Evolutionary conservation across 345 rosid species (phyloP), one percentile per base, ranked within the genome.

Genomic region (Trapa incisa): DNA sequence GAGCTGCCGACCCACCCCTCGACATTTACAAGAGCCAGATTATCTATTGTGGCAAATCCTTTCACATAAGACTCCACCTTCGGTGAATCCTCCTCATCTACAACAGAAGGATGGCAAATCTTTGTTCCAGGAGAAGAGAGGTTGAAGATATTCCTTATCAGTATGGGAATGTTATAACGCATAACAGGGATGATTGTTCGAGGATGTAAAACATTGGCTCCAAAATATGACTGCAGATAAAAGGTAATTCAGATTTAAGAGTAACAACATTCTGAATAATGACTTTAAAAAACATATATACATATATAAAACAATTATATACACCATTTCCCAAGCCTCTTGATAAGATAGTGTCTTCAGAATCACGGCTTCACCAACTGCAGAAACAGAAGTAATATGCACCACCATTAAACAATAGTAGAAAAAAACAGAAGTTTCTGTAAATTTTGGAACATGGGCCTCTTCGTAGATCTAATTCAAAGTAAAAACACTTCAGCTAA

Each of bases 271-370:
- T 63, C 45, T 38, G 71, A 77, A 56, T 47, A 63, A 72, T 47
- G 58, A 65, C 48, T 37, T 42, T 71, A 61, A 53, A 71, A 48
- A 79, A 74, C 69, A 72, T 61, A 2, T 3, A 41, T 41, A 41
- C 43, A 41, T 41, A 41, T 41, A 41, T 41, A 41, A 4, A 41
- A 41, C 43, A 38, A 14, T 71, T 43, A 74, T 61, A 70, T 58
- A 85, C 80, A 95, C 97, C 99, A 95, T 91, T 86, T 95, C 99
- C 99, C 96, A 95, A 42, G 99, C 99, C 79, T 95, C 99, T 82
- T 95, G 99, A 78, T 95, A 95, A 73, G 97, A 89, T 70, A 95
- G 80, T 43, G 81, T 86, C 77, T 75, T 79, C n/a, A 95, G 74
- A 70, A 91, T 88, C 64, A 95, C 96, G 61, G 99, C 99, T 79